phyloP scores from a whole-genome alignment of 805 yeast species.

The Teunomyces lycoperdinae region DNA sequence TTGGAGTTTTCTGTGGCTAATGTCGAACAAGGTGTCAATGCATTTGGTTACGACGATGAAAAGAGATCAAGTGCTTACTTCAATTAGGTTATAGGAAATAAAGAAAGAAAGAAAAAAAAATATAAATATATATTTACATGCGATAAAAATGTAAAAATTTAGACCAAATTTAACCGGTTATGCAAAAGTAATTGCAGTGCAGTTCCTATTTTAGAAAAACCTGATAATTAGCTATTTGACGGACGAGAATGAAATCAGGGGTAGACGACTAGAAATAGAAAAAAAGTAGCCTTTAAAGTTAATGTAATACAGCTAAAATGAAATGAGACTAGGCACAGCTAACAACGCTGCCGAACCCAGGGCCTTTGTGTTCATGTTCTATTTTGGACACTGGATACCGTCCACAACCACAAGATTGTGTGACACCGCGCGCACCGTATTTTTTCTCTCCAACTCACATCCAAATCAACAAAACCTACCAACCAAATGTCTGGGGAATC shows the following conservation, averaged over 20 bases:
- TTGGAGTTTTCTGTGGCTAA: slow-evolving; percentile 79
- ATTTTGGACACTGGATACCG: background rate
- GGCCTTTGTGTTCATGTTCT: too few relatives aligned
- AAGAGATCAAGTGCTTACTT: slow-evolving; percentile 21
- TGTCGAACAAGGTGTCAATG: slow-evolving; percentile 36
- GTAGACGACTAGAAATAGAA: too few relatives aligned
- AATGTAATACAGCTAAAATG: too few relatives aligned
- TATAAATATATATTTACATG: background rate
- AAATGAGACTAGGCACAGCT: too few relatives aligned
- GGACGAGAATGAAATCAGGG: too few relatives aligned
- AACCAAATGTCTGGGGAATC: slow-evolving; percentile 2
- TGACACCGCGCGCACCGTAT: slow-evolving; percentile 1
- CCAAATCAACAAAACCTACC: background rate
- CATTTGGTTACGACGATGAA: slow-evolving; percentile 30
- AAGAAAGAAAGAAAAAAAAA: background rate
- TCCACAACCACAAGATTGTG: background rate
- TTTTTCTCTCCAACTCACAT: background rate
- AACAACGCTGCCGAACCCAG: too few relatives aligned
- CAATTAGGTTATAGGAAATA: background rate
- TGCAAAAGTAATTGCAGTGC: too few relatives aligned
- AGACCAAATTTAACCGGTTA: too few relatives aligned
- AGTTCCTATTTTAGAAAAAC: too few relatives aligned
- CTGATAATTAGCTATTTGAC: too few relatives aligned
- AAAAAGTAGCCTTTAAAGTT: too few relatives aligned
- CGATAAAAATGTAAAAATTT: too few relatives aligned